Base-by-base conservation (phyloP, 2,329 filamentous ascomycete species). In the Decorospora gaudefroyi region DNA sequence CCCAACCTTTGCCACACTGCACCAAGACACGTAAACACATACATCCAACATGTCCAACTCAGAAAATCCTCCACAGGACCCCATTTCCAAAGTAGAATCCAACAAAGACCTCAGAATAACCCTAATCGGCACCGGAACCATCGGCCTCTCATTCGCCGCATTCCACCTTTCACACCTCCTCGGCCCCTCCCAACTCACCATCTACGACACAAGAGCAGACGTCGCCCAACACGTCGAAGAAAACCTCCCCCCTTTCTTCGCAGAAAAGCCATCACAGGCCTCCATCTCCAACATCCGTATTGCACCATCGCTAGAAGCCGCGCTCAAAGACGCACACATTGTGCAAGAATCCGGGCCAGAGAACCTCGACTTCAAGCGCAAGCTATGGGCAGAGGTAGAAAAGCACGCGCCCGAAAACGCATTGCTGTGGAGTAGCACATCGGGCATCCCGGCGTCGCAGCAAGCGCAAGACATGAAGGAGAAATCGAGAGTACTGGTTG, bases 261-360 rank as follows among this genome's bases (percentile, higher is more conserved):
- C 49, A n/a, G 19, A 51, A 4, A 12, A 33, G 21, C 29, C 45
- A 3, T 22, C 44, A 7, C 18, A 42, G 11, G 36, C 53, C 4
- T 32, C 65, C 11, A 51, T 67, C 13, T 46, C 62, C 2, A 55
- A 69, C 3, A 65, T 81, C n/a, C 51, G 57, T 5, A 64, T 64
- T 19, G 59, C 54, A 13, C 35, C 35, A 1, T 55, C 65, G 3
- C 59, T 79, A 3, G 42, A 63, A 19, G 51, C 70, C 2, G 79
- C 79, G 8, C 72, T 81, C 7, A 37, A 59, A 15, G 46, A 63
- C 41, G 78, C 78, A 1, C 67, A 73, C 28, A 78, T 83, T 35
- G 68, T 84, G 28, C 80, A 84, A 62, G 81, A 84, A 65, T 79
- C 82, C 64, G 79, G 78, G 0, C 80, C 80, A 0, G 81, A 84